These are phyloP conservation scores for Cladosporium velox DNA, from an alignment of 2,329 filamentous ascomycete species.

Conservation along the genomic window DNA sequence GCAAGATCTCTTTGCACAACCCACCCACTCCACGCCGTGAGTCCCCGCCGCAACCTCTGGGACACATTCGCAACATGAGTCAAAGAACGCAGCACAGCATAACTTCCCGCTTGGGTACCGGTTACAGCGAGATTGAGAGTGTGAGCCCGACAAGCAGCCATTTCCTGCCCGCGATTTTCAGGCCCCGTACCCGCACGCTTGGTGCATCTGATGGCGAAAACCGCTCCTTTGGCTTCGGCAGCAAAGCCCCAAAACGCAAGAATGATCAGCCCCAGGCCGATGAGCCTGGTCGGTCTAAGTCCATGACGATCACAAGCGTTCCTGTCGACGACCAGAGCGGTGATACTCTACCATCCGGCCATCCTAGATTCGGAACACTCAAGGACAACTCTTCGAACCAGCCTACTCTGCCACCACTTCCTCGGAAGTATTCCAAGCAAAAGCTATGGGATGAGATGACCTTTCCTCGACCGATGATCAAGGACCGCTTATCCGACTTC, in stretches of 20 bases:
- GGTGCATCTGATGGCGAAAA: slow-evolving; percentile 26
- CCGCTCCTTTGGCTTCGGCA: slow-evolving; percentile 27
- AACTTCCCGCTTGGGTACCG: slow-evolving; percentile 36
- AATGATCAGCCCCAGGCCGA: slow-evolving; percentile 16
- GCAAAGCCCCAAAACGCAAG: slow-evolving; percentile 17
- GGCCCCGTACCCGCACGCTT: slow-evolving; percentile 35
- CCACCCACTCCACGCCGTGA: slow-evolving; percentile 24
- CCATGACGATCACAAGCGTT: slow-evolving; percentile 31
- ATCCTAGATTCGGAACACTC: slow-evolving; percentile 34
- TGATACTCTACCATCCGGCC: slow-evolving; percentile 34
- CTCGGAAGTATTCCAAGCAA: slow-evolving; percentile 36
- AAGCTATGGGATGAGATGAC: slow-evolving; percentile 36
- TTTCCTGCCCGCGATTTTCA: slow-evolving; percentile 40
- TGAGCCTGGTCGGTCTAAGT: slow-evolving; percentile 26
- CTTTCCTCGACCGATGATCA: slow-evolving; percentile 37
- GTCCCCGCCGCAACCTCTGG: neutral
- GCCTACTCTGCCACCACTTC: slow-evolving; percentile 26
- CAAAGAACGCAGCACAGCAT: slow-evolving; percentile 37
- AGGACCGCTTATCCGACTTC: slow-evolving; percentile 34
- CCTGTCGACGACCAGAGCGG: slow-evolving; percentile 23
- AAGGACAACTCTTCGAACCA: slow-evolving; percentile 27
- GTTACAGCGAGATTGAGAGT: slow-evolving; percentile 31
- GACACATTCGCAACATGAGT: slow-evolving; percentile 31
- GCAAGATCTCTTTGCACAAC: slow-evolving; percentile 33
- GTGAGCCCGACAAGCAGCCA: slow-evolving; percentile 36